phyloP scores from a whole-genome alignment of 768 basidiomycete genomes.

The Amylocystis lapponica region DNA sequence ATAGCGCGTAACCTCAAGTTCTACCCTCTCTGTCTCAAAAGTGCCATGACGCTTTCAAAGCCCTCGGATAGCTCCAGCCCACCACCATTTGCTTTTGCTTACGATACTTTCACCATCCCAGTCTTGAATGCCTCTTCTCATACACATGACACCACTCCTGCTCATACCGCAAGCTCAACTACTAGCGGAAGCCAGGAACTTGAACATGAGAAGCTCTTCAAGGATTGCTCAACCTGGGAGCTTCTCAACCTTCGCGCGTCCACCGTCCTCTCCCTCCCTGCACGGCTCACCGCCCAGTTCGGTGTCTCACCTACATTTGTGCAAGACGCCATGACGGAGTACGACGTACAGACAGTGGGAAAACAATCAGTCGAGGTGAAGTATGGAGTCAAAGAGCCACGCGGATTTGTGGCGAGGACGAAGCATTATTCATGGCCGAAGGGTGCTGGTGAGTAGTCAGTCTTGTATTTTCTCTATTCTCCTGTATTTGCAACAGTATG shows the following conservation, averaged over 20 bases:
- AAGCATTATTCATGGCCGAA: constrained; percentile 47
- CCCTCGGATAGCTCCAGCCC: too few relatives aligned
- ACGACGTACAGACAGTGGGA: constrained; percentile 31
- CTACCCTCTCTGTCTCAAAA: constrained; percentile 35
- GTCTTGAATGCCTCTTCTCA: too few relatives aligned
- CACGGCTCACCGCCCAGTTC: constrained; percentile 28
- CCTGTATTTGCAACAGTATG: not conserved
- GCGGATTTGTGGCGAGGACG: constrained; percentile 27
- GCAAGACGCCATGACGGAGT: constrained; percentile 25
- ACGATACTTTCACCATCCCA: too few relatives aligned
- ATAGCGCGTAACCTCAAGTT: constrained; percentile 41
- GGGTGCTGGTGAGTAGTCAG: constrained; percentile 30
- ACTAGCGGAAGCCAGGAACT: too few relatives aligned
- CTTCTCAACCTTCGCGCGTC: constrained; percentile 34
- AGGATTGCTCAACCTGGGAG: constrained; percentile 31
- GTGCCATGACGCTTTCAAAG: too few relatives aligned
- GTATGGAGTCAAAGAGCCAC: constrained; percentile 19
- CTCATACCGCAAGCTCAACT: too few relatives aligned
- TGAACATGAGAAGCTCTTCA: too few relatives aligned
- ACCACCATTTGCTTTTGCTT: too few relatives aligned
- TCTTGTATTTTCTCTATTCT: not conserved
- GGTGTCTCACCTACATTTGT: constrained; percentile 29
- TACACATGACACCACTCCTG: too few relatives aligned
- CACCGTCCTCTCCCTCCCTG: constrained; percentile 31
- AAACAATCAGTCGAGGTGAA: constrained; percentile 26